Evolutionary conservation across 208 protist genomes (phyloP), one percentile per base, ranked within the genome.

Genomic region (Leishmania tarentolae): DNA sequence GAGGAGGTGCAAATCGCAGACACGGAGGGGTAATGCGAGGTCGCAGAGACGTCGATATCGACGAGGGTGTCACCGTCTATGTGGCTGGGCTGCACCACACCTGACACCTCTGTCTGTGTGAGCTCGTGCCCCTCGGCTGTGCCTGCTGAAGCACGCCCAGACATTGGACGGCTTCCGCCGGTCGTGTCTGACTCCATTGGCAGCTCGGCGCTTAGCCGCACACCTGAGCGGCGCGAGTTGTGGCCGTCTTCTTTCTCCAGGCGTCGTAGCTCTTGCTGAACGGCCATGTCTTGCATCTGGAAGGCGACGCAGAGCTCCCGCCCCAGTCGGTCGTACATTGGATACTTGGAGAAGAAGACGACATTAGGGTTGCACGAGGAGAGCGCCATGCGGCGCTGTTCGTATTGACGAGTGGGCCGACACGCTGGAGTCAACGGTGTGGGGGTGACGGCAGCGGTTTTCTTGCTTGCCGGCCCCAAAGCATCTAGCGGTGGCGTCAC

Each of bases 221-320:
- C 92, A 46, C 91, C 92, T 11, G 92, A 96, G 46, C 86, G 83
- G 21, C 92, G 88, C 37, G 75, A 73, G 78, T 85, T 76, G n/a
- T 37, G 46, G 50, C 68, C 61, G 31, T 71, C 78, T 56, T 84
- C 74, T 5, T 35, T 47, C 59, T 75, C 76, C 24, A 97, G 78
- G 4, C 94, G 89, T 3, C 85, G 84, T 24, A 91, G 53, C 83
- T 97, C 92, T 68, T 91, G 83, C 73, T 90, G 84, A 73, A 95
- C 84, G n/a, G 87, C 85, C 86, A 88, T 88, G 82, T 96, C 92
- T 44, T 95, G 88, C 37, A 95, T 89, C 77, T 97, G 94, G 75
- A 93, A 94, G 37, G 91, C 66, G 17, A 97, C 90, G 61, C 87
- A 97, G 46, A 97, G 86, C 82, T 97, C 92, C 59, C 87, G 88